Conservation (phyloP, 2,329 filamentous ascomycete genomes). For the Pseudogymnoascus sp. region DNA sequence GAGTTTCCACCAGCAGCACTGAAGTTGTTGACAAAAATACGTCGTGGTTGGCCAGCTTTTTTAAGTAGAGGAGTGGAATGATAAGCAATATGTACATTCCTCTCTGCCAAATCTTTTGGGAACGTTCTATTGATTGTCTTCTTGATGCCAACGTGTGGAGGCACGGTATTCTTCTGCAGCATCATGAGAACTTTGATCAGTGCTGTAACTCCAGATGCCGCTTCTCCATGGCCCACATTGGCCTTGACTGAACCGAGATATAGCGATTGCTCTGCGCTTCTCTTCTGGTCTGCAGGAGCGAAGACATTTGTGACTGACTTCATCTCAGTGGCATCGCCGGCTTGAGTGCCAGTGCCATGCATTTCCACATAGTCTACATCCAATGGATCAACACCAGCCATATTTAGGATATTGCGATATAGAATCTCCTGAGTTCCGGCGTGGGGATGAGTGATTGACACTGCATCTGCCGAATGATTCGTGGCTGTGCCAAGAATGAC, state of each 20-base stretch:
- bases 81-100: conserved; percentile 25
- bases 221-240: conserved; percentile 30
- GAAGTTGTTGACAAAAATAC: conserved; percentile 43
- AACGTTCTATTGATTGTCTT: conserved; percentile 28
- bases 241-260: conserved; percentile 32
- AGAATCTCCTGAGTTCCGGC: conserved; percentile 65
- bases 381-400: conserved; percentile 64
- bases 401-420: conserved; percentile 60
- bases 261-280: conserved; percentile 40
- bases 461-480: conserved; percentile 73
- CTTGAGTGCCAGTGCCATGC: conserved; percentile 83
- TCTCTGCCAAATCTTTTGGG: conserved; percentile 30
- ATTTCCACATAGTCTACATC: conserved; percentile 81
- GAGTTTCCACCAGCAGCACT: conserved; percentile 29
- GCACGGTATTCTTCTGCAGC: conserved; percentile 25
- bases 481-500: conserved; percentile 63
- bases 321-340: conserved; percentile 77
- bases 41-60: conserved; percentile 25
- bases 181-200: conserved; percentile 28
- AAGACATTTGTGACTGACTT: conserved; percentile 61
- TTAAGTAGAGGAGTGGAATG: conserved; percentile 28
- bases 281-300: conserved; percentile 41
- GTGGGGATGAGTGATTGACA: conserved; percentile 78
- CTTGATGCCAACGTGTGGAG: conserved; percentile 26
- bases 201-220: conserved; percentile 27